Percentiles rank a stretch among this genome's conserved stretches.
phyloP scores from a whole-genome alignment of 495 filamentous ascomycete species.

The Chaetomidium leptoderma region DNA sequence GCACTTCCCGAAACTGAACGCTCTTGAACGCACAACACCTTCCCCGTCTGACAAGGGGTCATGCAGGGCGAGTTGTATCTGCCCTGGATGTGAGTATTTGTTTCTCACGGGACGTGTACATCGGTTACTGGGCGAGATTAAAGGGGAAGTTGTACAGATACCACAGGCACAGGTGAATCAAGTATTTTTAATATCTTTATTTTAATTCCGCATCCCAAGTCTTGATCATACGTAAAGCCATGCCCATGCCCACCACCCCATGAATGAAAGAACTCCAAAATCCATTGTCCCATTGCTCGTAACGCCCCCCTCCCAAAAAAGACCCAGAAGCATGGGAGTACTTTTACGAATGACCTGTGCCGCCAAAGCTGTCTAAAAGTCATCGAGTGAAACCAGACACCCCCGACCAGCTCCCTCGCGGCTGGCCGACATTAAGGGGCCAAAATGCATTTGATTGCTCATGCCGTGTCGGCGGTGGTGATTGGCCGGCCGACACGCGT shows the following conservation, averaged over 20 bases:
- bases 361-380: background rate
- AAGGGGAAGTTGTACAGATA: no score
- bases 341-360: constrained; percentile 2
- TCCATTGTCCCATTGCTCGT: background rate
- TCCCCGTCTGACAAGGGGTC: no score
- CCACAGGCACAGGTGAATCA: background rate
- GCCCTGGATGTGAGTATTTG: no score
- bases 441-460: constrained; percentile 13
- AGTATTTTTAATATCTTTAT: background rate
- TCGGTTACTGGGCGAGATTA: no score
- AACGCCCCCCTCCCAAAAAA: constrained; percentile 3
- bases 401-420: background rate
- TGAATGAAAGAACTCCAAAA: background rate
- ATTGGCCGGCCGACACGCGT: constrained; percentile 76
- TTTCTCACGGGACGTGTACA: no score
- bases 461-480: constrained; percentile 70
- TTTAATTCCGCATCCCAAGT: background rate
- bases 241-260: constrained; percentile 10
- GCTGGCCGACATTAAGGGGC: background rate
- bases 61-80: no score
- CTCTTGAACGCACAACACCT: no score
- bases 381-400: background rate
- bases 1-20: no score
- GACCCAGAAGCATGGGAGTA: background rate
- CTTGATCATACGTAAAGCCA: constrained; percentile 12